Evolutionary conservation across 441 rosid species (phyloP).

Genomic region (Bruguiera hainesii): DNA sequence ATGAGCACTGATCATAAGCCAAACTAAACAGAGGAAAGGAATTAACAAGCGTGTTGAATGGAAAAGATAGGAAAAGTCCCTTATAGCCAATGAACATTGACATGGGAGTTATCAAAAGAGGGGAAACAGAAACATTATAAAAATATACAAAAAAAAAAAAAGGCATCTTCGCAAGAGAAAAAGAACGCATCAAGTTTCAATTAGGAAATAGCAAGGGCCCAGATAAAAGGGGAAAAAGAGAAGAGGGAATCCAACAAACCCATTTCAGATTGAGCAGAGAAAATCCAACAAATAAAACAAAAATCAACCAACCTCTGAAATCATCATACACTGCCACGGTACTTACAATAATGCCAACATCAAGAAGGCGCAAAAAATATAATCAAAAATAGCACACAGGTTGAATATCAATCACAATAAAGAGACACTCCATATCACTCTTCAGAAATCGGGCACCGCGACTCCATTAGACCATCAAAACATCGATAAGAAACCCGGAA

Average conservation of each 20-base stretch:
- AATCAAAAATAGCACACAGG: not conserved
- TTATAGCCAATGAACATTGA: not conserved
- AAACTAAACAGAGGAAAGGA: slow-evolving; percentile 16
- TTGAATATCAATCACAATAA: slow-evolving; percentile 3
- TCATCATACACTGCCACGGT: slow-evolving; percentile 4
- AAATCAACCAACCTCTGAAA: not conserved
- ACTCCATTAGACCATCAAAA: slow-evolving; percentile 8
- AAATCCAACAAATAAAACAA: slow-evolving; percentile 7
- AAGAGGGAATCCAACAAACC: slow-evolving; percentile 26
- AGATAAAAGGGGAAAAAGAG: slow-evolving; percentile 17
- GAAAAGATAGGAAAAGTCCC: slow-evolving; percentile 13
- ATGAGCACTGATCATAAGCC: slow-evolving; percentile 22
- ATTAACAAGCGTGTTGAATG: slow-evolving; percentile 16
- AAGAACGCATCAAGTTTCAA: slow-evolving; percentile 14
- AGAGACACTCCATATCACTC: not conserved
- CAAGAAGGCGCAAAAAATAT: not conserved
- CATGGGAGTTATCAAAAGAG: slow-evolving; percentile 15
- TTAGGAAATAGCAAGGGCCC: slow-evolving; percentile 19
- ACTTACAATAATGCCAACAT: not conserved
- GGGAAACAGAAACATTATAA: slow-evolving; percentile 16
- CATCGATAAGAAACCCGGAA: not conserved
- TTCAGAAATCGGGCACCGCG: not conserved
- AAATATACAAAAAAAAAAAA: slow-evolving; percentile 5
- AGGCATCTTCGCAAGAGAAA: not conserved
- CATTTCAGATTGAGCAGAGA: slow-evolving; percentile 19